These are phyloP conservation scores for Gigaspora rosea DNA, from an alignment of 192 early-diverging fungal species.

Conservation along the genomic window DNA sequence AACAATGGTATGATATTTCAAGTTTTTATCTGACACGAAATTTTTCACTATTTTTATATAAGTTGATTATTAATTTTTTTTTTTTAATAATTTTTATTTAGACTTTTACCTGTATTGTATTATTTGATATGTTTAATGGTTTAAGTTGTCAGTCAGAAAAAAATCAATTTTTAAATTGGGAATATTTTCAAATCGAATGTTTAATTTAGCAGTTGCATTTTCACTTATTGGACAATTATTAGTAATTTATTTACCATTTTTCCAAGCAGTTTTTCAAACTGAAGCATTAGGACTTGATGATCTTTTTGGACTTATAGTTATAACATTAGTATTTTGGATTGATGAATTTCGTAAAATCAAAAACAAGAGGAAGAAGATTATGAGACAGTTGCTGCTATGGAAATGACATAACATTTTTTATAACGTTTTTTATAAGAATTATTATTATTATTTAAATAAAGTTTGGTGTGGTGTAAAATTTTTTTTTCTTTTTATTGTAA, in stretches of 20 bases:
- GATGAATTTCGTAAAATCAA: constrained; percentile 77
- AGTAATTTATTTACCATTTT: constrained; percentile 86
- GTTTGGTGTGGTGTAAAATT: too few species aligned
- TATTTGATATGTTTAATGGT: constrained; percentile 96
- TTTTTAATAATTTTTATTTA: constrained; percentile 37
- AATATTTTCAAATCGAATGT: constrained; percentile 85
- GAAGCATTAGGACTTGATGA: constrained; percentile 79
- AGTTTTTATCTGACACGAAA: not conserved
- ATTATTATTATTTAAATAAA: too few species aligned
- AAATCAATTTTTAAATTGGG: constrained; percentile 54
- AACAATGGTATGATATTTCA: constrained; percentile 72
- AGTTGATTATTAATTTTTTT: not conserved
- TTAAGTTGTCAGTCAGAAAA: constrained; percentile 60
- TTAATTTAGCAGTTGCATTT: constrained; percentile 79
- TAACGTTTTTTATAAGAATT: too few species aligned
- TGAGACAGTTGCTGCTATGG: not conserved
- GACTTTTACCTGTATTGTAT: constrained; percentile 96
- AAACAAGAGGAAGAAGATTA: not conserved
- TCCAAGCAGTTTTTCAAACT: constrained; percentile 94
- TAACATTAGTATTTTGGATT: constrained; percentile 81
- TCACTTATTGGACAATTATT: constrained; percentile 85
- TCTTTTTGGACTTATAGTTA: constrained; percentile 61
- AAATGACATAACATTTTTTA: too few species aligned
- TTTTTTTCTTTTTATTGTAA: too few species aligned
- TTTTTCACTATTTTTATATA: not conserved